Conservation (phyloP, 2,329 filamentous ascomycete genomes). For the Fusarium zealandicum region DNA sequence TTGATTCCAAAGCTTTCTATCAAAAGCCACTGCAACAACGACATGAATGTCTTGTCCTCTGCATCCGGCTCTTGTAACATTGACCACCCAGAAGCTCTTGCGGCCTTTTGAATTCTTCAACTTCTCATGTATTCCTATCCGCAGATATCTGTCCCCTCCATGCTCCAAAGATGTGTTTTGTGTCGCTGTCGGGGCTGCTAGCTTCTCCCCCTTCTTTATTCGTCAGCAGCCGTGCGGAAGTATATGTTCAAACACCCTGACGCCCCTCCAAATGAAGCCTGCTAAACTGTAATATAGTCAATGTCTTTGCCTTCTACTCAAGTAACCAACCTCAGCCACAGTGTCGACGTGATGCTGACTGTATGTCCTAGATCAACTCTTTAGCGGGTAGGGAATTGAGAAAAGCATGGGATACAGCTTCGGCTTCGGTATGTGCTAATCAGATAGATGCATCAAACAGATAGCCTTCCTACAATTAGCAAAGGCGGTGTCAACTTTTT, state of each 20-base stretch:
- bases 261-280: neutral
- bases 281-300: conserved; percentile 7
- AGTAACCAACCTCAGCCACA: conserved; percentile 29
- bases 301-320: conserved; percentile 55
- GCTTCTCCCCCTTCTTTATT: too few relatives aligned
- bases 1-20: too few relatives aligned
- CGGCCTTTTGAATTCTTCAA: too few relatives aligned
- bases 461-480: neutral
- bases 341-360: neutral
- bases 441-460: neutral
- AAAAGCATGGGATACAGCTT: conserved; percentile 33
- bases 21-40: too few relatives aligned
- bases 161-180: too few relatives aligned
- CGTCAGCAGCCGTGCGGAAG: conserved; percentile 44
- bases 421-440: conserved; percentile 40
- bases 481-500: conserved; percentile 49
- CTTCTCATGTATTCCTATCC: too few relatives aligned
- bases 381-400: conserved; percentile 25
- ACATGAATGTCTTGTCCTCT: too few relatives aligned
- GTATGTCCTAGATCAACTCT: conserved; percentile 11
- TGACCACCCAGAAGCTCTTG: too few relatives aligned
- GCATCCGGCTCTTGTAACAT: too few relatives aligned
- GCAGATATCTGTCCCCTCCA: too few relatives aligned
- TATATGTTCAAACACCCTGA: conserved; percentile 33
- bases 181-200: too few relatives aligned